These are phyloP conservation scores for Xerocomus amazonicus DNA, from an alignment of 1,284 basidiomycete genomes.

Conservation along the genomic window DNA sequence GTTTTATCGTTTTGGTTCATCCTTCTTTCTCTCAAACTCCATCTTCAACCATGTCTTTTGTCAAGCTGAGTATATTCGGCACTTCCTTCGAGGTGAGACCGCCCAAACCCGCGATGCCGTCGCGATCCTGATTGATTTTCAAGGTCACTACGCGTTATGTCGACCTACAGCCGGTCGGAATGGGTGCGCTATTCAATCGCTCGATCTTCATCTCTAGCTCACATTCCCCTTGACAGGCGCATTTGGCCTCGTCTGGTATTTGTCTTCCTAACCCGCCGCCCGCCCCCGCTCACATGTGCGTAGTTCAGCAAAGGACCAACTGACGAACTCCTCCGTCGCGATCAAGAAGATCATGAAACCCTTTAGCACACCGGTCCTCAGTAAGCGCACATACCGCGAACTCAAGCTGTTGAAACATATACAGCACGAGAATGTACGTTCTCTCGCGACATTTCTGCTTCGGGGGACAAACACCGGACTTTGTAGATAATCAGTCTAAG, in stretches of 20 bases:
- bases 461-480: slow-evolving; percentile 1
- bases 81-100: slow-evolving; percentile 82
- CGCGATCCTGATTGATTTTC: slow-evolving; percentile 31
- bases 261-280: slow-evolving; percentile 23
- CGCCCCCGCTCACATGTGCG: slow-evolving; percentile 7
- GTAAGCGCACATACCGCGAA: slow-evolving; percentile 97
- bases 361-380: slow-evolving; percentile 96
- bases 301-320: slow-evolving; percentile 96
- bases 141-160: slow-evolving; percentile 98
- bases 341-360: slow-evolving; percentile 99
- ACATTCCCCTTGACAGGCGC: slow-evolving; percentile 50
- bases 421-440: slow-evolving; percentile 91
- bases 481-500: slow-evolving; percentile 93
- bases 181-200: slow-evolving; percentile 64
- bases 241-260: slow-evolving; percentile 91
- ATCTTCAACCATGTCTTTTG: slow-evolving; percentile 70
- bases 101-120: slow-evolving; percentile 13
- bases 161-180: slow-evolving; percentile 99
- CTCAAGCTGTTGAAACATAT: slow-evolving; percentile 99
- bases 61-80: slow-evolving; percentile 98
- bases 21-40: slow-evolving; percentile 13
- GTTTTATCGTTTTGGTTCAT: slow-evolving; percentile 12
- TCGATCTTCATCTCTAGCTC: slow-evolving; percentile 16
- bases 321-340: slow-evolving; percentile 91
- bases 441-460: slow-evolving; percentile 1